Evolutionary conservation across 768 basidiomycete genomes (phyloP).

Genomic region (Strobilomyces echinocephalus): DNA sequence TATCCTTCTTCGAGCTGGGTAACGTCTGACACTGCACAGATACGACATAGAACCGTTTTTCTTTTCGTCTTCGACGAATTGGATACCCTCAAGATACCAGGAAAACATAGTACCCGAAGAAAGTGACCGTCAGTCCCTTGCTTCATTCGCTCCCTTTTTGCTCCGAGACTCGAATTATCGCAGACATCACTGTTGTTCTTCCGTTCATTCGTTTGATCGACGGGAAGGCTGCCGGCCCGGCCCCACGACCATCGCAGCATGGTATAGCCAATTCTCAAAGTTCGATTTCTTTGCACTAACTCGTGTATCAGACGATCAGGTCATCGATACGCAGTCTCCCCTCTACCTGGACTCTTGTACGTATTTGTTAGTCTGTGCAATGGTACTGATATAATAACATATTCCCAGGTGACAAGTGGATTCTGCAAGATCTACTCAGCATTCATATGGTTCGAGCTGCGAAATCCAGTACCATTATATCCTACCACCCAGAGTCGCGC

Average conservation of each 20-base stretch:
- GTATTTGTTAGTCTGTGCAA: constrained; percentile 5
- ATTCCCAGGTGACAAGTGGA: constrained; percentile 15
- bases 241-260: neutral
- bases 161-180: neutral
- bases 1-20: neutral
- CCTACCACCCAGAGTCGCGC: constrained; percentile 27
- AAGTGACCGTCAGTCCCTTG: constrained; percentile 50
- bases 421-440: constrained; percentile 45
- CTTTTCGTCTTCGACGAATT: constrained; percentile 58
- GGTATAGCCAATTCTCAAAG: too few species aligned
- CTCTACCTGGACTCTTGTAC: constrained; percentile 34
- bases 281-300: neutral
- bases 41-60: constrained; percentile 61
- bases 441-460: constrained; percentile 45
- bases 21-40: constrained; percentile 20
- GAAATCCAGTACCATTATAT: constrained; percentile 21
- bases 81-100: constrained; percentile 65
- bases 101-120: constrained; percentile 37
- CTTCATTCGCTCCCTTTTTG: constrained; percentile 14
- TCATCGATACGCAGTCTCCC: constrained; percentile 51
- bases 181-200: constrained; percentile 54
- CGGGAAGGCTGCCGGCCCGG: neutral
- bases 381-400: neutral
- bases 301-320: constrained; percentile 17
- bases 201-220: constrained; percentile 45